Conservation (phyloP, 1,139 yeast species). For the Kurtzmaniella quercitrusa region DNA sequence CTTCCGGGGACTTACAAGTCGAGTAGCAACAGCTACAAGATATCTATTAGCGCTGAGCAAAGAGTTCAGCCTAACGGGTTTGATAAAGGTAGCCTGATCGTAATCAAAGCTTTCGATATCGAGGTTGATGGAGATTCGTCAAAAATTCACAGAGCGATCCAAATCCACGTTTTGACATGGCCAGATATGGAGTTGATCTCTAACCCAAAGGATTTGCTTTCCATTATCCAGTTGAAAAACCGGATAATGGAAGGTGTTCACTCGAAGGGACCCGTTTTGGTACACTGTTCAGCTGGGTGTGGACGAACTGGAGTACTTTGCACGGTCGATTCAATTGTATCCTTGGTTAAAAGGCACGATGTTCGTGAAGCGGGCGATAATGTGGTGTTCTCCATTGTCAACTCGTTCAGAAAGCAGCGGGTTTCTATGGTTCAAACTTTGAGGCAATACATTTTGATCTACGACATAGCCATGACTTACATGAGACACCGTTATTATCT, state of each 20-base stretch:
- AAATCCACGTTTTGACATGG: constrained; percentile 50
- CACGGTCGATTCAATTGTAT: constrained; percentile 63
- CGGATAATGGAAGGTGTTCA: constrained; percentile 19
- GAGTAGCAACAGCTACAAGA: constrained; percentile 27
- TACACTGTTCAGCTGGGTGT: constrained; percentile 91
- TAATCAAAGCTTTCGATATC: constrained; percentile 34
- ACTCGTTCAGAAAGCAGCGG: constrained; percentile 65
- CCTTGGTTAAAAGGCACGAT: constrained; percentile 24
- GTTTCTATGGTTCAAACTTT: constrained; percentile 81
- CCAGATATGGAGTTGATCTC: constrained; percentile 47
- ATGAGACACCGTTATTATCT: constrained; percentile 11
- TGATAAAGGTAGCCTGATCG: constrained; percentile 13
- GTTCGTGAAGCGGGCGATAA: constrained; percentile 12
- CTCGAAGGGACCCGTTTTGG: constrained; percentile 42
- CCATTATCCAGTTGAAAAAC: constrained; percentile 37
- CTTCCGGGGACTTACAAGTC: constrained; percentile 41
- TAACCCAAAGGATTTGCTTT: constrained; percentile 37
- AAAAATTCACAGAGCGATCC: constrained; percentile 31
- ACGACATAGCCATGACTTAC: constrained; percentile 42
- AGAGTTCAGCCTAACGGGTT: constrained; percentile 11
- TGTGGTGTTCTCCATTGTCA: constrained; percentile 41
- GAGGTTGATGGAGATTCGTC: constrained; percentile 16
- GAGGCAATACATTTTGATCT: constrained; percentile 69
- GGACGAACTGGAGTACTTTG: constrained; percentile 89
- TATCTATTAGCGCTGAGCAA: constrained; percentile 21